Percentiles rank a stretch among this genome's conserved stretches.
phyloP scores from a whole-genome alignment of 2,329 filamentous ascomycete species.

The Chaetoscypha palmicola region DNA sequence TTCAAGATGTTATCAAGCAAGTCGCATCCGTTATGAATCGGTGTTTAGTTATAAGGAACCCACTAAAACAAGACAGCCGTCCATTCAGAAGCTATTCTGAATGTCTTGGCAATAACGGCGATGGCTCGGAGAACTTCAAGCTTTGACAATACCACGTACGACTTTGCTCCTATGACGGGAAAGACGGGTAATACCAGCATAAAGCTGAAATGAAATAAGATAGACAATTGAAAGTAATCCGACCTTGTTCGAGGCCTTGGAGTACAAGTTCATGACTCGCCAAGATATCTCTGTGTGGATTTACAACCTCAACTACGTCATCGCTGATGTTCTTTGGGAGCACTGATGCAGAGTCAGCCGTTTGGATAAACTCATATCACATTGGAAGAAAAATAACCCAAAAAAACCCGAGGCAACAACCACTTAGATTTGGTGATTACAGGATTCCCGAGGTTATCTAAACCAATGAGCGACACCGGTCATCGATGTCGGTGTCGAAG shows the following conservation, averaged over 20 bases:
- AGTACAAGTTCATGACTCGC: neutral
- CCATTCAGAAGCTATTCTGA: conserved; percentile 13
- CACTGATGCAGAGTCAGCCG: neutral
- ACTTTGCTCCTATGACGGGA: conserved; percentile 5
- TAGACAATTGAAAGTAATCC: neutral
- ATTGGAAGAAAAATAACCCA: too few species aligned
- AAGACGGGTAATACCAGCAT: conserved; percentile 5
- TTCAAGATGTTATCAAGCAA: conserved; percentile 2
- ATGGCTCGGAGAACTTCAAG: conserved; percentile 14
- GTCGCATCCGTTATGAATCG: neutral
- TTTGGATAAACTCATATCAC: neutral
- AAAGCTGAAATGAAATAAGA: neutral
- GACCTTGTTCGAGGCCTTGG: neutral
- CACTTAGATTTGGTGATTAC: too few species aligned
- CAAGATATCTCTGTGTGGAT: neutral
- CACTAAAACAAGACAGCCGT: conserved; percentile 5
- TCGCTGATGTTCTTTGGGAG: neutral
- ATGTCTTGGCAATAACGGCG: conserved; percentile 18
- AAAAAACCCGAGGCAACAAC: too few species aligned
- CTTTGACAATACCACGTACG: conserved; percentile 1
- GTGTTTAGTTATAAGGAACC: conserved; percentile 4
- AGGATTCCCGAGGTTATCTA: neutral
- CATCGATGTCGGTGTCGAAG: too few species aligned
- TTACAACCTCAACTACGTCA: neutral
- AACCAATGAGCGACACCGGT: neutral